Evolutionary conservation across 169 alveolate species (phyloP).

Genomic region (Plasmodium gallinaceum): DNA sequence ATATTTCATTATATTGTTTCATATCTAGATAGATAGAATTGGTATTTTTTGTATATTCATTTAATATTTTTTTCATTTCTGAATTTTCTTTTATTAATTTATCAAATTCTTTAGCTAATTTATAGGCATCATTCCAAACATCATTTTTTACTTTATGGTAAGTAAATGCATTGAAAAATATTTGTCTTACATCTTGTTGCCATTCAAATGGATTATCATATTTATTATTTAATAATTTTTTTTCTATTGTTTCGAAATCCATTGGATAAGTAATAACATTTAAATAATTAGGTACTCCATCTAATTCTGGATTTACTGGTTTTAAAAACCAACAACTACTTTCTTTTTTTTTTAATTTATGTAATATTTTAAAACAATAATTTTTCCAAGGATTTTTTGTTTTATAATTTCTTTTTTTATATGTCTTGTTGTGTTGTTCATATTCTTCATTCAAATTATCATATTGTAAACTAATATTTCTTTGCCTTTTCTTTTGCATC

Average conservation of each 20-base stretch:
- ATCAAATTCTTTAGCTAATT: slow-evolving; percentile 79
- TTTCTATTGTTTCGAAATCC: slow-evolving; percentile 87
- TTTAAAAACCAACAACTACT: slow-evolving; percentile 89
- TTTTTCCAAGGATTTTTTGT: slow-evolving; percentile 78
- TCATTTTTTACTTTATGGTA: slow-evolving; percentile 75
- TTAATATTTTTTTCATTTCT: slow-evolving; percentile 30
- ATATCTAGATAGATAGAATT: slow-evolving; percentile 75
- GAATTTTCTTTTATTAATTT: slow-evolving; percentile 62
- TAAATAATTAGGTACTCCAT: slow-evolving; percentile 91
- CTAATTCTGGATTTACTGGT: slow-evolving; percentile 93
- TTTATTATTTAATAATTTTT: slow-evolving; percentile 82
- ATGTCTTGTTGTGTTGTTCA: slow-evolving; percentile 66
- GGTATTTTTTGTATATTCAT: slow-evolving; percentile 33
- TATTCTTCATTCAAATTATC: slow-evolving; percentile 62
- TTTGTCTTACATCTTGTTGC: slow-evolving; percentile 93
- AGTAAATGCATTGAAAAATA: slow-evolving; percentile 90
- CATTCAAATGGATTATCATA: slow-evolving; percentile 92
- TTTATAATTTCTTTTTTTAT: slow-evolving; percentile 68
- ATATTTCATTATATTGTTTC: slow-evolving; percentile 77
- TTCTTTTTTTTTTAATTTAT: slow-evolving; percentile 79
- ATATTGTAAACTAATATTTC: slow-evolving; percentile 47
- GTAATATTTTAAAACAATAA: slow-evolving; percentile 78
- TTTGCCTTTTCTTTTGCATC: slow-evolving; percentile 22
- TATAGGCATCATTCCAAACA: slow-evolving; percentile 78
- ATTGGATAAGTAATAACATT: slow-evolving; percentile 83